These are phyloP conservation scores for Cytospora paraplurivora DNA, from an alignment of 2,329 filamentous ascomycete species.

Conservation along the genomic window DNA sequence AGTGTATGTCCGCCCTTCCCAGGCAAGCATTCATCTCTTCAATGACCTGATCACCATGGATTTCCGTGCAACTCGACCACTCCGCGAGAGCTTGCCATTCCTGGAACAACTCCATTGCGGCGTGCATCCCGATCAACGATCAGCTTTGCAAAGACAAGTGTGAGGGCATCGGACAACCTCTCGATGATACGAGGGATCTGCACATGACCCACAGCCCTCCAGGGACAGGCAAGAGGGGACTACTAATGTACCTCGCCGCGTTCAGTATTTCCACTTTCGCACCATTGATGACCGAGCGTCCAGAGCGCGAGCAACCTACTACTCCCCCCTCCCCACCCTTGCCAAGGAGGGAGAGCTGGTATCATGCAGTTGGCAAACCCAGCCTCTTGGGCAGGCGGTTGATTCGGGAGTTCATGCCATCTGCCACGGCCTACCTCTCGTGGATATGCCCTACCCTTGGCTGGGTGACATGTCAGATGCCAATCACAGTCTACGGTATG, in stretches of 20 bases:
- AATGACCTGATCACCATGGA: background rate
- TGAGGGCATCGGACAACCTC: background rate
- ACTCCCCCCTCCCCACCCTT: no score
- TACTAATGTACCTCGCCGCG: background rate
- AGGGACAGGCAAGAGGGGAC: background rate
- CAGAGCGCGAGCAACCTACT: no score
- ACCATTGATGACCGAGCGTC: background rate
- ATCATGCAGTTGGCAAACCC: background rate
- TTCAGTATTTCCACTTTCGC: background rate
- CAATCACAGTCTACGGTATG: no score
- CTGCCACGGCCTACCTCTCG: no score
- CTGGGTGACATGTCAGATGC: no score
- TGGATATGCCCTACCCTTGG: no score
- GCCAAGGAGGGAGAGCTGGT: no score
- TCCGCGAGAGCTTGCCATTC: background rate
- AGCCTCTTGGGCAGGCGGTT: no score
- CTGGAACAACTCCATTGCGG: background rate
- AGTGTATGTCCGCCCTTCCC: background rate
- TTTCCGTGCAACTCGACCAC: background rate
- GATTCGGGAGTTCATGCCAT: no score
- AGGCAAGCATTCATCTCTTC: background rate
- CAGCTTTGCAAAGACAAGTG: background rate
- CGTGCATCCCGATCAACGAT: background rate
- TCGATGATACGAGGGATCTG: background rate
- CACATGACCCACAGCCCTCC: background rate